phyloP scores from a whole-genome alignment of 2,329 filamentous ascomycete species.

The Fusarium graminum region DNA sequence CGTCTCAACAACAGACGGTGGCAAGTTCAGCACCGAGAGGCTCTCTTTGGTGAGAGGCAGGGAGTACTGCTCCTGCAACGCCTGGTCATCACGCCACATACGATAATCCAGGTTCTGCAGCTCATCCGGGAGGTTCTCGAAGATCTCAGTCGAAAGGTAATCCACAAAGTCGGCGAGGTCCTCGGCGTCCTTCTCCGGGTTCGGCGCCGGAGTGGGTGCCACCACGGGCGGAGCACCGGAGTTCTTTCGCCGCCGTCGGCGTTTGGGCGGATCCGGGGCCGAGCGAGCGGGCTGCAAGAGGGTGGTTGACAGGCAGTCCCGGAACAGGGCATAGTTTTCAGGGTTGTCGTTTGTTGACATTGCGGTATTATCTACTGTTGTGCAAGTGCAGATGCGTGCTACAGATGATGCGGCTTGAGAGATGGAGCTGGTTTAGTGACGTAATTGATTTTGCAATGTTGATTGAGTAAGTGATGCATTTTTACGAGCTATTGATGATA shows the following conservation, averaged over 20 bases:
- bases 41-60: constrained; percentile 68
- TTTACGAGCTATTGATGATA: neutral
- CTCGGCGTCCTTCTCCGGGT: constrained; percentile 62
- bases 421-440: constrained; percentile 25
- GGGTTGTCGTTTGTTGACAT: constrained; percentile 44
- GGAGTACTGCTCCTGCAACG: constrained; percentile 68
- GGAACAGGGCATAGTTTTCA: constrained; percentile 70
- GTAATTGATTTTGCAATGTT: constrained; percentile 35
- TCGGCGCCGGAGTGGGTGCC: constrained; percentile 27
- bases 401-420: constrained; percentile 1
- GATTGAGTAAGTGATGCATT: neutral
- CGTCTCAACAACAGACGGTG: constrained; percentile 72
- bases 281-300: constrained; percentile 72
- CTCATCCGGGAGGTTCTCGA: constrained; percentile 71
- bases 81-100: constrained; percentile 56
- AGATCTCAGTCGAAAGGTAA: constrained; percentile 79
- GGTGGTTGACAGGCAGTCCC: constrained; percentile 78
- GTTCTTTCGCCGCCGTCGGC: constrained; percentile 55
- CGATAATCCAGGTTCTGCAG: constrained; percentile 74
- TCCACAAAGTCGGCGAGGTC: constrained; percentile 85
- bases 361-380: constrained; percentile 4
- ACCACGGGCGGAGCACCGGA: constrained; percentile 20
- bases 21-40: constrained; percentile 65
- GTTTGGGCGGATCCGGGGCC: constrained; percentile 58
- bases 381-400: constrained; percentile 4